Evolutionary conservation across 1,284 basidiomycete genomes (phyloP).

Genomic region (Leccinum insigne): DNA sequence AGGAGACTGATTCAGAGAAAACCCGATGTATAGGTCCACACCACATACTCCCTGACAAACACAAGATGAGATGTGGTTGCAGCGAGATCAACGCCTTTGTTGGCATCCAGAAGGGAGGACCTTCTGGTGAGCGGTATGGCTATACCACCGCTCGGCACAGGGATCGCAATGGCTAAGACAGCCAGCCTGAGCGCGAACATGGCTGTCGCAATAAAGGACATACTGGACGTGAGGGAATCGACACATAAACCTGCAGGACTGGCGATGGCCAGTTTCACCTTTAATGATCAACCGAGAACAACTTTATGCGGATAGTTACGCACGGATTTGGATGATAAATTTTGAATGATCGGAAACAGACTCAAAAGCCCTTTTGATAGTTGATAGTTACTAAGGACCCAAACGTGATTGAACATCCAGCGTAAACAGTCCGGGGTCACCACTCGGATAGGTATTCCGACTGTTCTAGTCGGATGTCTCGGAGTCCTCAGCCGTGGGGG

Average conservation of each 20-base stretch:
- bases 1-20: neutral
- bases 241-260: neutral
- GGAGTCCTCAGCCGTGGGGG: no score
- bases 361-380: neutral
- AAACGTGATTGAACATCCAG: neutral
- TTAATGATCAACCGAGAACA: neutral
- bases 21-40: no score
- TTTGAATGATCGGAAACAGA: neutral
- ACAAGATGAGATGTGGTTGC: neutral
- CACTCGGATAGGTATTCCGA: neutral
- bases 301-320: neutral
- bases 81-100: neutral
- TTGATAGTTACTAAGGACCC: neutral
- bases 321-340: neutral
- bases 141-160: neutral
- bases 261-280: neutral
- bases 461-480: neutral
- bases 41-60: neutral
- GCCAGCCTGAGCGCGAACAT: neutral
- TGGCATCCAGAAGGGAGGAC: slow-evolving; percentile 2
- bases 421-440: neutral
- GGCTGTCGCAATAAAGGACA: neutral
- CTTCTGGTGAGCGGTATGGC: neutral
- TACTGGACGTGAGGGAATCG: neutral
- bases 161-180: neutral